phyloP scores from a whole-genome alignment of 768 basidiomycete genomes.

The Trametes cingulata region DNA sequence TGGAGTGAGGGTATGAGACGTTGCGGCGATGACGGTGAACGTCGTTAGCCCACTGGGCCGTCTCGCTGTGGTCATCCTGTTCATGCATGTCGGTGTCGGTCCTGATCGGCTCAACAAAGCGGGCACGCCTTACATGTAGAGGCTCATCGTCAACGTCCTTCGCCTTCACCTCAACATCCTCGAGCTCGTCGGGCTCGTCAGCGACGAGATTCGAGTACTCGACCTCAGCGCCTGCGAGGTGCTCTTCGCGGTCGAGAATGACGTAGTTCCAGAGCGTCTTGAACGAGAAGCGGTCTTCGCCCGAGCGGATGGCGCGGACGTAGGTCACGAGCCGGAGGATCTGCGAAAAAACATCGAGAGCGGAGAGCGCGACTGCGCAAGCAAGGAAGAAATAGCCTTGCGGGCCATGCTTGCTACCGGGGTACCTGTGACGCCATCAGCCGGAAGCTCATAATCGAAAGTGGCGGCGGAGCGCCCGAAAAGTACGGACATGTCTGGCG shows the following conservation, averaged over 20 bases:
- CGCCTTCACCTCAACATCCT: slow-evolving; percentile 45
- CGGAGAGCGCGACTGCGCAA: slow-evolving; percentile 46
- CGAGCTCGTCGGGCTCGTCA: slow-evolving; percentile 57
- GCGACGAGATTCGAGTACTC: slow-evolving; percentile 63
- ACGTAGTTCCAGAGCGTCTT: slow-evolving; percentile 58
- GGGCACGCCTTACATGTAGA: slow-evolving; percentile 23
- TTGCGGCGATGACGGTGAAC: slow-evolving; percentile 37
- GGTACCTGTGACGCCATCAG: slow-evolving; percentile 52
- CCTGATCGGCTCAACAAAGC: slow-evolving; percentile 28
- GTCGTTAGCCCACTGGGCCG: slow-evolving; percentile 56
- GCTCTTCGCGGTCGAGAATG: slow-evolving; percentile 49
- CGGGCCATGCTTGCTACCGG: slow-evolving; percentile 57
- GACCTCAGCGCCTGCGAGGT: slow-evolving; percentile 24
- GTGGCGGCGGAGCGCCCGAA: slow-evolving; percentile 6
- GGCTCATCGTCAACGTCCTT: slow-evolving; percentile 22
- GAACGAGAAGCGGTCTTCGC: slow-evolving; percentile 46
- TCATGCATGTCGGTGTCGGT: slow-evolving; percentile 21
- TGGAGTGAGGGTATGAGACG: slow-evolving; percentile 45
- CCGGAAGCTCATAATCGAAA: not conserved
- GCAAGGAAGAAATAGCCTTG: slow-evolving; percentile 62
- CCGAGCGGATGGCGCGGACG: slow-evolving; percentile 33
- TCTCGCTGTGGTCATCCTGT: slow-evolving; percentile 39
- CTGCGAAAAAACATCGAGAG: slow-evolving; percentile 54
- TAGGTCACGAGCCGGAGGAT: slow-evolving; percentile 55
- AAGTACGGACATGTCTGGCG: slow-evolving; percentile 77